These are phyloP conservation scores for Isochrysis galbana DNA, from an alignment of 78 protist genomes.

Conservation along the genomic window DNA sequence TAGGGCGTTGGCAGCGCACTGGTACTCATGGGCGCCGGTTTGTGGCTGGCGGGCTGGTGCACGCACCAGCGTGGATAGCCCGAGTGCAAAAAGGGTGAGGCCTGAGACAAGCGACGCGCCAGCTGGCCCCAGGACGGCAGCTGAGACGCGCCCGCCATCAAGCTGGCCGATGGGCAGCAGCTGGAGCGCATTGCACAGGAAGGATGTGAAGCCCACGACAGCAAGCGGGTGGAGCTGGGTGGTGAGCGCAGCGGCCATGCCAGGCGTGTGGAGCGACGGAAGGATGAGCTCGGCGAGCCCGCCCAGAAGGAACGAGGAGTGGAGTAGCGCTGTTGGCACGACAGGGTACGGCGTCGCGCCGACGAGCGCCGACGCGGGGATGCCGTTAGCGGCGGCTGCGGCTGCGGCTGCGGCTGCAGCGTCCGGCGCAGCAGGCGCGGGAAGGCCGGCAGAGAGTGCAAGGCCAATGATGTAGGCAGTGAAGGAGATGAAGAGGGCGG, in stretches of 20 bases:
- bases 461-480: neutral
- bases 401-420: neutral
- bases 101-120: neutral
- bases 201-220: neutral
- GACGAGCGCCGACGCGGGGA: neutral
- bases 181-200: neutral
- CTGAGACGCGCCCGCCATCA: conserved; percentile 13
- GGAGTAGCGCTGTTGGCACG: neutral
- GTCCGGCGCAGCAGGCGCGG: neutral
- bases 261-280: neutral
- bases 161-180: neutral
- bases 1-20: too few species aligned
- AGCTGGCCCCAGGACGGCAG: neutral
- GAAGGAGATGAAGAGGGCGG: neutral
- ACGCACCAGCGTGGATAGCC: too few species aligned
- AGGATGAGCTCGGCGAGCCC: neutral
- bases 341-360: conserved; percentile 10
- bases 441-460: neutral
- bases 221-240: neutral
- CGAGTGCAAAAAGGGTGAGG: neutral
- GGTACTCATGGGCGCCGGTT: too few species aligned
- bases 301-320: neutral
- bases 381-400: neutral
- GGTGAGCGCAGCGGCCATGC: too few species aligned
- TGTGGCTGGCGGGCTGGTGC: too few species aligned